These are phyloP conservation scores for Globisporangium nodosum DNA, from an alignment of 352 stramenopile genomes.

Conservation along the genomic window DNA sequence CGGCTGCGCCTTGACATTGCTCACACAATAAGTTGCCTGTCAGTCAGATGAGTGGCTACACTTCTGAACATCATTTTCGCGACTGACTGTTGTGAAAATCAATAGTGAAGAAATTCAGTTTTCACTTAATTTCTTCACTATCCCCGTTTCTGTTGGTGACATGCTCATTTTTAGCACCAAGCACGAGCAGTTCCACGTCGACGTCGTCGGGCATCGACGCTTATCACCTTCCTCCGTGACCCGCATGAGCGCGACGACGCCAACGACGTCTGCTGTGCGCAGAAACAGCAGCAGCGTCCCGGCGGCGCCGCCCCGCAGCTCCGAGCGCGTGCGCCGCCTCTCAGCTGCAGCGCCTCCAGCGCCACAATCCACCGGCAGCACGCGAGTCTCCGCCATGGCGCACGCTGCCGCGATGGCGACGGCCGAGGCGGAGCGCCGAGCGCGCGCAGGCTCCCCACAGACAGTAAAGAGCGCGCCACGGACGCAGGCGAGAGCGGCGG, in stretches of 20 bases:
- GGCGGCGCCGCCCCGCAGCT: background rate
- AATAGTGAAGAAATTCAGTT: too few relatives aligned
- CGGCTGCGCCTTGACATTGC: too few relatives aligned
- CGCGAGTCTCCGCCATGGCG: constrained; percentile 11
- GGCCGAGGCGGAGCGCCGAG: constrained; percentile 7
- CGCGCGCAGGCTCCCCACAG: background rate
- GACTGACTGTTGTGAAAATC: too few relatives aligned
- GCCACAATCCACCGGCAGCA: constrained; percentile 1
- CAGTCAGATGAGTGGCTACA: too few relatives aligned
- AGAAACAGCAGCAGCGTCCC: background rate
- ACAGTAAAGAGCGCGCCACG: constrained; percentile 1
- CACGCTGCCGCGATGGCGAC: constrained; percentile 14
- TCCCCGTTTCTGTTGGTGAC: too few relatives aligned
- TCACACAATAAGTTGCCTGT: too few relatives aligned
- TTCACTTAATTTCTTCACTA: too few relatives aligned
- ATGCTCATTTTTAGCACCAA: too few relatives aligned
- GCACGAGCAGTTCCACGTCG: too few relatives aligned
- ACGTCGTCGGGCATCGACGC: too few relatives aligned
- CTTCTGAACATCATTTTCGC: too few relatives aligned
- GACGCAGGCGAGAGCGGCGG: background rate
- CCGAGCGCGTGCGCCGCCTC: background rate
- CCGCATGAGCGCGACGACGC: background rate
- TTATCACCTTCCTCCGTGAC: too few relatives aligned
- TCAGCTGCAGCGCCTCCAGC: constrained; percentile 3
- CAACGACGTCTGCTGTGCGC: background rate